These are phyloP conservation scores for Eucalyptus cloeziana DNA, from an alignment of 345 rosid genomes.

Conservation along the genomic window DNA sequence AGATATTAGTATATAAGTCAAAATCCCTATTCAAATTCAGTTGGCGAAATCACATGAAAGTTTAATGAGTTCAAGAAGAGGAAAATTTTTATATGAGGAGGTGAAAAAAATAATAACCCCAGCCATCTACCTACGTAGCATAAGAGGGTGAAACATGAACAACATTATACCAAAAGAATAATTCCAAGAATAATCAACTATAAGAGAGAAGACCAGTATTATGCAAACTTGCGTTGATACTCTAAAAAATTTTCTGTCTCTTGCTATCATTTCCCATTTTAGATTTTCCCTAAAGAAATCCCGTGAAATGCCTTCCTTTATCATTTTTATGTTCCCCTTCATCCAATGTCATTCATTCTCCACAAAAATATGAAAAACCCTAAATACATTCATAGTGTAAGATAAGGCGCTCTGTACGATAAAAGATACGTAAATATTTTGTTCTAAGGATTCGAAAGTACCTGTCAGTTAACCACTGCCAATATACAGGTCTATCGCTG, in stretches of 20 bases:
- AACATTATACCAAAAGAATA: not conserved
- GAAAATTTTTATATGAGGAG: not conserved
- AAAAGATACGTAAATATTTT: not conserved
- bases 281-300: not conserved
- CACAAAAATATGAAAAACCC: not conserved
- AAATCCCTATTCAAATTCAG: not conserved
- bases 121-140: not conserved
- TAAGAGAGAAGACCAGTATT: not conserved
- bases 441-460: not conserved
- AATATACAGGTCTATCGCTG: not conserved
- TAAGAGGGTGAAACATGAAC: not conserved
- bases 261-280: not conserved
- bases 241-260: not conserved
- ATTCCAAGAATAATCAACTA: not conserved
- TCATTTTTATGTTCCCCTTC: not conserved
- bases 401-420: accelerated
- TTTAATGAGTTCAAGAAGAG: too few relatives aligned
- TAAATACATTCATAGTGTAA: accelerated
- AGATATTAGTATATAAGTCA: not conserved
- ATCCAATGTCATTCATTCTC: not conserved
- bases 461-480: not conserved
- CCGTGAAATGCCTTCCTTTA: not conserved
- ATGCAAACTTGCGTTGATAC: accelerated
- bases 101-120: not conserved
- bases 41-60: not conserved